These are phyloP conservation scores for Limtongozyma cylindracea DNA, from an alignment of 805 yeast species.

Conservation along the genomic window DNA sequence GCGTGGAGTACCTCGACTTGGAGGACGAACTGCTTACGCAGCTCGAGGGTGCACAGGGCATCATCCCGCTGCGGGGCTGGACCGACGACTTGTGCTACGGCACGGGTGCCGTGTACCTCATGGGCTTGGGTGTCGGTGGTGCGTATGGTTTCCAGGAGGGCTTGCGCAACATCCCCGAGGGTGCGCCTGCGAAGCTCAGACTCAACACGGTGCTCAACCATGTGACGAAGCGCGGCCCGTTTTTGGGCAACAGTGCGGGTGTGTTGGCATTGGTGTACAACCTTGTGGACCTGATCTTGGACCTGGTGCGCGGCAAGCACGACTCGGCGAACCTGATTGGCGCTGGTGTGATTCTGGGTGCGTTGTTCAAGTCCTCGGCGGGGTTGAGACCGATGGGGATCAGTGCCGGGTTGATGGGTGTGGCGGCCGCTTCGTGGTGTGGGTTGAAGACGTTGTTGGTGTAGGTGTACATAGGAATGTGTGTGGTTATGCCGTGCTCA, in stretches of 20 bases:
- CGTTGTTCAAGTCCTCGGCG: conserved; percentile 62
- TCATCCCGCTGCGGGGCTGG: conserved; percentile 95
- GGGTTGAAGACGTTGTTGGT: conserved; percentile 27
- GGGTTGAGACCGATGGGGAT: conserved; percentile 79
- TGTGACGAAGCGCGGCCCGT: conserved; percentile 90
- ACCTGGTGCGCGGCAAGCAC: conserved; percentile 65
- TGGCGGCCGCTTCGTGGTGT: conserved; percentile 82
- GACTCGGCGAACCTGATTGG: conserved; percentile 65
- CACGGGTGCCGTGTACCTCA: conserved; percentile 77
- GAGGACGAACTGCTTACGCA: conserved; percentile 53
- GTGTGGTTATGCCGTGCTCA: too few species aligned
- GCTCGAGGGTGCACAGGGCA: conserved; percentile 74
- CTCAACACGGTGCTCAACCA: conserved; percentile 79
- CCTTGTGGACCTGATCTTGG: conserved; percentile 57
- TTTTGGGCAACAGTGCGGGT: conserved; percentile 86
- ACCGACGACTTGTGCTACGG: conserved; percentile 95
- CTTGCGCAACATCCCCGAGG: conserved; percentile 44
- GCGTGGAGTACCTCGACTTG: conserved; percentile 71
- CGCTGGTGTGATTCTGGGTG: conserved; percentile 87
- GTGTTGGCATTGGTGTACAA: conserved; percentile 80
- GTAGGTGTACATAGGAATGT: too few species aligned
- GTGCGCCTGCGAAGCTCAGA: conserved; percentile 57
- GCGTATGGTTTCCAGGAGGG: conserved; percentile 77
- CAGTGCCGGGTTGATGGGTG: conserved; percentile 51
- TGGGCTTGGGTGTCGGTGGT: conserved; percentile 82